Evolutionary conservation across 2,329 filamentous ascomycete species (phyloP), one percentile per base, ranked within the genome.

Genomic region (Fusarium sp.): DNA sequence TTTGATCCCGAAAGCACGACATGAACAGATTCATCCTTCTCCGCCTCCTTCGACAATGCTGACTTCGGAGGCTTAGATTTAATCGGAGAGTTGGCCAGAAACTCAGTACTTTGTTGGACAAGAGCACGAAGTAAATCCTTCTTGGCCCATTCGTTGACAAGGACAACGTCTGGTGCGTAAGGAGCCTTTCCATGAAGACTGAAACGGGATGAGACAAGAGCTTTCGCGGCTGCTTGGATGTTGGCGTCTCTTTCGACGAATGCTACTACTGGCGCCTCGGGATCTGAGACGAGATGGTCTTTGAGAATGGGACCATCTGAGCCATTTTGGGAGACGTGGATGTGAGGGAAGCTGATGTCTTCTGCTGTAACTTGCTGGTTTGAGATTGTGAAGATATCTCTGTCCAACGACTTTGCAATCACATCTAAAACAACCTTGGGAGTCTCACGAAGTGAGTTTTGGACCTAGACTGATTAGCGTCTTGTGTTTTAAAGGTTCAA

Each of bases 81-180:
- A 1, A 27, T 21, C 1, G 37, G 31, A 0, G 64, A 29, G 0
- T 33, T 49, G 0, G 60, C 36, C 0, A 66, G 8, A 0, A 66
- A 58, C 3, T 66, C 55, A 1, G 66, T 69, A 5, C 51, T 66
- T 8, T 68, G 55, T 6, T 66, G 66, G 0, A 69, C 55, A 2
- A 68, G 60, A 2, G 66, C 58, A 0, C 63, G 37, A 4, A 70
- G n/a, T 5, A 72, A 25, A 6, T 72, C 70, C 13, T 68, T 72
- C 41, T 71, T 72, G 5, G 71, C 65, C 55, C 60, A 72, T 17
- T 72, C 70, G 4, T 72, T 72, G 2, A 72, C 70, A 0, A 71
- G 48, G 0, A 72, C 65, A 0, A 72, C 43, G 3, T 72, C 70
- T 11, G 70, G 70, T 0, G 70, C 70, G 20, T 72, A 72, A 0